Percentiles rank a stretch among this genome's conserved stretches.
These are phyloP conservation scores for Aspergillus sp. DNA, from an alignment of 2,329 filamentous ascomycete species.

Conservation along the genomic window DNA sequence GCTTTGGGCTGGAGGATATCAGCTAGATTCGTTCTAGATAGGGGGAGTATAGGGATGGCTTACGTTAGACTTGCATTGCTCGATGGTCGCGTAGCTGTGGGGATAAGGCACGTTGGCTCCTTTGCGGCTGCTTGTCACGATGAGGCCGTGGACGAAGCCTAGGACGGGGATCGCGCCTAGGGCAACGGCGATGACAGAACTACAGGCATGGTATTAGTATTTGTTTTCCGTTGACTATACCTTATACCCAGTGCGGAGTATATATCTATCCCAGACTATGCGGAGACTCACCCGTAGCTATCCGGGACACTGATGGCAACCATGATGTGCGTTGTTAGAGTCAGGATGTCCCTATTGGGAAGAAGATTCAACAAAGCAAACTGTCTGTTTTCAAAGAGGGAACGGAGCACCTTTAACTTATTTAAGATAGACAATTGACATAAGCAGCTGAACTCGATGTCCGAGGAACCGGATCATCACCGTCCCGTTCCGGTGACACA, in stretches of 20 bases:
- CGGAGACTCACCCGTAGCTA: conserved; percentile 42
- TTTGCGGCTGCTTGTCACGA: conserved; percentile 44
- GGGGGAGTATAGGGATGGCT: conserved; percentile 19
- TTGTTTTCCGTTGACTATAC: background rate
- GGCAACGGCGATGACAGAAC: conserved; percentile 50
- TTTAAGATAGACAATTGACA: no score
- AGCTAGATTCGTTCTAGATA: background rate
- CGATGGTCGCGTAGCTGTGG: conserved; percentile 51
- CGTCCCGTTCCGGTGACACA: no score
- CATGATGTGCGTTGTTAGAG: conserved; percentile 12
- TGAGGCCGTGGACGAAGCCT: conserved; percentile 44
- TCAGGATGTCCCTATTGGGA: no score
- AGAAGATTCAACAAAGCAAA: no score
- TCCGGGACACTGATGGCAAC: conserved; percentile 39
- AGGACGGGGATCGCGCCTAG: conserved; percentile 50
- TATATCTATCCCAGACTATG: no score
- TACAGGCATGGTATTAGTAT: conserved; percentile 17
- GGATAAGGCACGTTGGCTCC: conserved; percentile 51
- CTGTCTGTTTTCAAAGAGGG: no score
- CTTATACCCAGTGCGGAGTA: no score
- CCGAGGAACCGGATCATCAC: no score
- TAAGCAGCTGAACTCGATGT: no score
- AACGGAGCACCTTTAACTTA: no score
- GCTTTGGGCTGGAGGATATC: conserved; percentile 28
- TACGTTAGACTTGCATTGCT: conserved; percentile 46